Evolutionary conservation across 257 asterid species (phyloP), one percentile per base, ranked within the genome.

Genomic region (Voacanga thouarsii): DNA sequence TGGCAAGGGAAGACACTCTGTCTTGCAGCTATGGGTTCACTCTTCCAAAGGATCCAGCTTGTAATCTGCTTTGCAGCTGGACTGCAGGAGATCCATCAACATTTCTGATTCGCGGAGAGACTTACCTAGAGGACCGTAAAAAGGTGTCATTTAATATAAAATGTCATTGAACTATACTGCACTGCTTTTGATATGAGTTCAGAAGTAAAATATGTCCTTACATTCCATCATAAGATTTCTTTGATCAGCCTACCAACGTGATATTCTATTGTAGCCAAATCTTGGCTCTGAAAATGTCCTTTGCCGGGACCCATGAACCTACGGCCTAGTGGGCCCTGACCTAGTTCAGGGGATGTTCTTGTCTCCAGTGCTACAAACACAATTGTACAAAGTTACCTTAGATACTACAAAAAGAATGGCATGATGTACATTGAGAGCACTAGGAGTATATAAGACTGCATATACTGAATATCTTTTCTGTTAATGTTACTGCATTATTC

Each of bases 41-140:
- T 47, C 97, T 96, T 83, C 94, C 97, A 51, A 92, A 93, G 84
- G 99, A 96, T 85, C 88, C 92, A 81, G 75, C 85, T 72, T 90
- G 91, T 83, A 93, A 87, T 86, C 66, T 82, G 74, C 98, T 80
- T 71, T 95, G 98, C 89, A 96, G 98, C 85, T 96, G 97, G 97
- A 86, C 93, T 60, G 77, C 84, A 84, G 81, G 97, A 33, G 99
- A 96, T 77, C 94, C 96, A 64, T 93, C 97, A 43, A 87, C 93
- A 45, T 96, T 91, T 84, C 85, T 93, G 79, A 92, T 96, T 57
- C 98, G 98, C 77, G 99, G 99, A 83, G 84, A 88, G 88, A 96
- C 97, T 70, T 96, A 96, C 85, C 89, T 91, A 83, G 93, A 88
- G 86, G 99, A 93, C 83, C 86, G 87, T 80, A 91, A 86, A 85